These are phyloP conservation scores for Lunularia cruciata DNA, from an alignment of 225 moss, liverwort and hornwort genomes.

Conservation along the genomic window DNA sequence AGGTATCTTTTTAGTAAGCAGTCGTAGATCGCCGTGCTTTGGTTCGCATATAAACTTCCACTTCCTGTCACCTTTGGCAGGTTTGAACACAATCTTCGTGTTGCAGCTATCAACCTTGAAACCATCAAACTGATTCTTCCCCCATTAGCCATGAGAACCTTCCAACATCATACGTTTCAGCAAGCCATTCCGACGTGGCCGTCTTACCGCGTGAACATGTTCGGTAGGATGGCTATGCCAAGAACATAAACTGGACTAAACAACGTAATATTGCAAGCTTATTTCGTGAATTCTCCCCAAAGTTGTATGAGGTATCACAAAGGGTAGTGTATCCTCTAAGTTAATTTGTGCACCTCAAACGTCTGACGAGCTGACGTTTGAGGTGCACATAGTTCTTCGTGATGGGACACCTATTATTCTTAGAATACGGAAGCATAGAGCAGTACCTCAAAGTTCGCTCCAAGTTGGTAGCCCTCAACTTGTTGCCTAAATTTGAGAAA, in stretches of 20 bases:
- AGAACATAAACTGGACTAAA: too few species aligned
- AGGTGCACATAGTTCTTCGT: too few species aligned
- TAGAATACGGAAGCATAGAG: not conserved
- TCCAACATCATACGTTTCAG: too few species aligned
- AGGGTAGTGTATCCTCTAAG: not conserved
- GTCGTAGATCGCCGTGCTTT: constrained; percentile 71
- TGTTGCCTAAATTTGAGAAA: constrained; percentile 83
- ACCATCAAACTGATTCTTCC: constrained; percentile 68
- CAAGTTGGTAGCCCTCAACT: constrained; percentile 83
- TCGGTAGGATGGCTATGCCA: too few species aligned
- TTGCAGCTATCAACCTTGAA: constrained; percentile 66
- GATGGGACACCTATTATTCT: too few species aligned
- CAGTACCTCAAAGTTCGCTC: constrained; percentile 89
- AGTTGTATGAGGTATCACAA: too few species aligned
- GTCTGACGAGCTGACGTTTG: too few species aligned
- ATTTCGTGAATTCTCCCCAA: too few species aligned
- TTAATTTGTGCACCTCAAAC: not conserved
- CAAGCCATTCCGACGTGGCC: too few species aligned
- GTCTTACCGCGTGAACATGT: too few species aligned
- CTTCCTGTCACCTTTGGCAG: constrained; percentile 57
- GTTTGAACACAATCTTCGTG: constrained; percentile 85
- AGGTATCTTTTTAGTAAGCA: constrained; percentile 92
- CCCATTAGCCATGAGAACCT: too few species aligned
- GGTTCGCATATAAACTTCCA: constrained; percentile 95
- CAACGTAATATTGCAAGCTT: too few species aligned